Conservation (phyloP, 2,329 filamentous ascomycete genomes). For the Pseudocercospora macadamiae region DNA sequence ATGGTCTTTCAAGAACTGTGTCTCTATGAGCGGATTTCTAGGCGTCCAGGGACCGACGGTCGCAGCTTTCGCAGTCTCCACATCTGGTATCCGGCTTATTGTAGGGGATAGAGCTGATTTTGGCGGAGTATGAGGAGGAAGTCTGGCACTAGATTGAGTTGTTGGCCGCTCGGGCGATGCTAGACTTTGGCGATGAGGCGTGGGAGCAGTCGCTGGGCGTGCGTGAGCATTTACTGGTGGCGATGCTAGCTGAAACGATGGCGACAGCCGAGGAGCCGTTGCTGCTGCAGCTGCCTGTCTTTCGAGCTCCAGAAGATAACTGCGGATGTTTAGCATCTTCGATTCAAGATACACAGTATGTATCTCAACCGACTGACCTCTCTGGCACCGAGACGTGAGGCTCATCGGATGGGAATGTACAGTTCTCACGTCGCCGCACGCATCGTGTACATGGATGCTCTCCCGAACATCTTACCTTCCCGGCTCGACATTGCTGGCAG, state of each 20-base stretch:
- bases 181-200: neutral
- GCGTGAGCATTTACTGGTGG: neutral
- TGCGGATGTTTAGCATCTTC: neutral
- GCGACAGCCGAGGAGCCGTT: neutral
- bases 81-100: neutral
- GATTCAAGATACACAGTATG: no score
- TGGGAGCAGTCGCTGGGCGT: neutral
- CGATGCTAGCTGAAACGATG: neutral
- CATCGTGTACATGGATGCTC: slow-evolving; percentile 49
- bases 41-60: slow-evolving; percentile 4
- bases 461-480: slow-evolving; percentile 53
- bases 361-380: neutral
- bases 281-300: slow-evolving; percentile 11
- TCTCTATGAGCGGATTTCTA: slow-evolving; percentile 6
- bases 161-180: neutral
- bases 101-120: neutral
- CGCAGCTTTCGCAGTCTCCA: neutral
- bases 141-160: neutral
- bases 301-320: slow-evolving; percentile 17
- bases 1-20: slow-evolving; percentile 6
- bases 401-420: slow-evolving; percentile 43
- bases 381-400: slow-evolving; percentile 18
- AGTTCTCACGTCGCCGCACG: slow-evolving; percentile 47
- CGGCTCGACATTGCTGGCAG: slow-evolving; percentile 50
- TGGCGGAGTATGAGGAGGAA: neutral